Evolutionary conservation across 768 basidiomycete species (phyloP).

Genomic region (Daedaleopsis nitida): DNA sequence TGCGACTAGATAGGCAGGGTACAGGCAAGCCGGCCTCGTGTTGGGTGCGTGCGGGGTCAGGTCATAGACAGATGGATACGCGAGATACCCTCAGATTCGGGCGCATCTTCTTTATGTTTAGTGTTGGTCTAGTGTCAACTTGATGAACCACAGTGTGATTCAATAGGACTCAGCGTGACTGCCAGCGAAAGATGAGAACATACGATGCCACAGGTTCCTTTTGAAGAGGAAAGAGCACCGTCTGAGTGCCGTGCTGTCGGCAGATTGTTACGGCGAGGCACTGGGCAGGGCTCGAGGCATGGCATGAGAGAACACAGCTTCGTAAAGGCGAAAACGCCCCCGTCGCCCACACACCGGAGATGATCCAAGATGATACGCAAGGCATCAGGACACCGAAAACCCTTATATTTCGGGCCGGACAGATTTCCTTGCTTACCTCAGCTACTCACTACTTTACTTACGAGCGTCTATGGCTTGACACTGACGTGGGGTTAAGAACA

Average conservation of each 20-base stretch:
- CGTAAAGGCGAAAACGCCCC: conserved; percentile 14
- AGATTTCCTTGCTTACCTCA: neutral
- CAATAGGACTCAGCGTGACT: no score
- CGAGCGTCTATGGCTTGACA: no score
- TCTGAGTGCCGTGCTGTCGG: neutral
- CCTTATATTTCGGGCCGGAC: conserved; percentile 2
- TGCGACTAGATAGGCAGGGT: conserved; percentile 15
- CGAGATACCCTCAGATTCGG: conserved; percentile 10
- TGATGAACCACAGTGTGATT: no score
- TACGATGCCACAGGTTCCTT: neutral
- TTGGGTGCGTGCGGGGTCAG: conserved; percentile 15
- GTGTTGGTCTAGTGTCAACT: no score
- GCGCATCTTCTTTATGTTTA: conserved; percentile 1
- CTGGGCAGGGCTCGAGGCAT: neutral
- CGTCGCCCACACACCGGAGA: conserved; percentile 7
- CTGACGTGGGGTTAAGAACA: no score
- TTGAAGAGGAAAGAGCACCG: neutral
- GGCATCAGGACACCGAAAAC: conserved; percentile 4
- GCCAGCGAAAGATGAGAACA: neutral
- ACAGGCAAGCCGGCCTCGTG: conserved; percentile 20
- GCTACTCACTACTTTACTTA: no score
- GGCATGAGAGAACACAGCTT: conserved; percentile 16
- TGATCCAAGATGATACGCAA: conserved; percentile 13
- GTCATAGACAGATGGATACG: neutral
- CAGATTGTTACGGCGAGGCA: neutral